Base-by-base conservation (phyloP, 2,329 filamentous ascomycete genomes). In the Claviceps arundinis region DNA sequence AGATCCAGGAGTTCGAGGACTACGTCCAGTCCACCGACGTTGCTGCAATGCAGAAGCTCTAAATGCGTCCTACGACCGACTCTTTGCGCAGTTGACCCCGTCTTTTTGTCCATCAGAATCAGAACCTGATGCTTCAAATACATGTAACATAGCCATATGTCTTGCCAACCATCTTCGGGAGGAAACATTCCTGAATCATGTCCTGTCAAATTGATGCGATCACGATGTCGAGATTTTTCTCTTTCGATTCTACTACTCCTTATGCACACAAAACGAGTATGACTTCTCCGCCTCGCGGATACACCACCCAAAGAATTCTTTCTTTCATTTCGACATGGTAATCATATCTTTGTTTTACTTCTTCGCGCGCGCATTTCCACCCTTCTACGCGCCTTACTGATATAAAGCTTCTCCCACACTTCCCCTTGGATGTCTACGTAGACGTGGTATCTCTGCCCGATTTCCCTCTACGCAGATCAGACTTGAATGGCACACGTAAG, bases 11-110 rank as follows among this genome's bases (percentile, higher is more conserved):
- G 61, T 80, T 90, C 64, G 93, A 97, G 77, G 93, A 98, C 70
- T 85, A 88, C 71, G 89, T 98, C 67, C 93, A 98, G 82, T 95
- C 89, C 62, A 84, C 85, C 63, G 93, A 97, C 71, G 70, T 96
- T 66, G 84, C 75, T 72, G 87, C 88, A 69, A 94, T 94, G 89
- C 84, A 89, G 79, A 94, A 94, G 80, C 76, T 91, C 74, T 96
- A 89, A 82, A 60, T 55, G 51, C 42, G 48, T 50, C 34, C 9
- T 16, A 17, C 26, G 11, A 26, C 13, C 13, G 6, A 24, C 3
- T 26, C 30, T 7, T 48, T 22, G 13, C 46, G 45, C 37, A 51
- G 26, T 34, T 13, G 2, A 3, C 14, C 19, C 17, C 38, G 26
- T 14, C 6, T 17, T 30, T 45, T 22, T 26, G 14, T 11, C 37